phyloP scores from a whole-genome alignment of 441 rosid genomes.

The Isatis lusitanica region DNA sequence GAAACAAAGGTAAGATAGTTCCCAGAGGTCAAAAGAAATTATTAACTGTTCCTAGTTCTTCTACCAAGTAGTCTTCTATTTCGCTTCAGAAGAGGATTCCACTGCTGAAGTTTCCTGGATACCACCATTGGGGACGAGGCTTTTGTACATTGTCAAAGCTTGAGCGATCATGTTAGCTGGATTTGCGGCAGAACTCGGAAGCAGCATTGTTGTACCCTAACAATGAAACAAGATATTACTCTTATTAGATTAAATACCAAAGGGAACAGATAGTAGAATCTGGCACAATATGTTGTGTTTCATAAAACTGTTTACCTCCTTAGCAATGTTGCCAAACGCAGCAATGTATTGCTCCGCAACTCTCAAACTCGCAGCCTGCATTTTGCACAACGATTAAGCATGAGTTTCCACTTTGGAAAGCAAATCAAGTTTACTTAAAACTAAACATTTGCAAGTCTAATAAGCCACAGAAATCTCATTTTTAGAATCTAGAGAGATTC shows the following conservation, averaged over 20 bases:
- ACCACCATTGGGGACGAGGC: slow-evolving; percentile 45
- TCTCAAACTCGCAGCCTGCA: slow-evolving; percentile 92
- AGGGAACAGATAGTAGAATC: background rate
- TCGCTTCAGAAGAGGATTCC: slow-evolving; percentile 3
- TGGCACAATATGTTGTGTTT: background rate
- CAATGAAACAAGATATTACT: background rate
- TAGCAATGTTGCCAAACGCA: slow-evolving; percentile 86
- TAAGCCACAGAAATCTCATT: background rate
- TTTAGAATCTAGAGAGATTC: background rate
- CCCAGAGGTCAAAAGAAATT: slow-evolving; percentile 16
- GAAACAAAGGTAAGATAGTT: background rate
- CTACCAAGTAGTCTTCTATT: slow-evolving; percentile 25
- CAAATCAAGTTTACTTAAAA: background rate
- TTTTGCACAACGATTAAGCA: slow-evolving; percentile 17
- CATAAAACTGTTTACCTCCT: slow-evolving; percentile 52
- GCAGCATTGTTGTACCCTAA: slow-evolving; percentile 86
- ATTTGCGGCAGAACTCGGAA: slow-evolving; percentile 65
- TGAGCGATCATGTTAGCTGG: slow-evolving; percentile 81
- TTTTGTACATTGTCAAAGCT: slow-evolving; percentile 79
- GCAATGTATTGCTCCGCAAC: slow-evolving; percentile 83
- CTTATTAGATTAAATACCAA: background rate
- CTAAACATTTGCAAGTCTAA: background rate
- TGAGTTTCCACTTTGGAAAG: background rate
- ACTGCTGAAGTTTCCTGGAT: slow-evolving; percentile 16
- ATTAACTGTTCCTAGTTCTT: background rate